Percentiles rank a stretch among this genome's conserved stretches.
Evolutionary conservation across 1,284 basidiomycete genomes (phyloP).

Genomic region (Vanrija humicola): DNA sequence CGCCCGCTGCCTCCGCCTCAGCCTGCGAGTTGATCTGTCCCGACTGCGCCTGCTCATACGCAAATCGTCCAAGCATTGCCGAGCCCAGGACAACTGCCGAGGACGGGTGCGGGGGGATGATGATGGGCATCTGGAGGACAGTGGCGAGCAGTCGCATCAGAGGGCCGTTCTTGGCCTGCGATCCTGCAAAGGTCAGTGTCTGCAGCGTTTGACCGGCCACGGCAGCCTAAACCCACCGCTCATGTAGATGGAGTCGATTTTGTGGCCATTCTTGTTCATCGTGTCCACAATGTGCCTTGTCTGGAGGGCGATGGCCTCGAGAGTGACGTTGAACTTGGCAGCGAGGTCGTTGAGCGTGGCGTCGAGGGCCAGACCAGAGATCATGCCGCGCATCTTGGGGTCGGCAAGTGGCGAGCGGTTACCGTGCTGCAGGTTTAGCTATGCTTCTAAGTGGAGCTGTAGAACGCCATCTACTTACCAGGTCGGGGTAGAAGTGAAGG

Average conservation of each 20-base stretch:
- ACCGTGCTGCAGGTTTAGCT: constrained; percentile 52
- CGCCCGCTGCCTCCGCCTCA: constrained; percentile 52
- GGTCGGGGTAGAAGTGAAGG: constrained; percentile 90
- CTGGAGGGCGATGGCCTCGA: constrained; percentile 92
- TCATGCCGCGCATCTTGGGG: constrained; percentile 83
- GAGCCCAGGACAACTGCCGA: constrained; percentile 87
- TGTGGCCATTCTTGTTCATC: constrained; percentile 83
- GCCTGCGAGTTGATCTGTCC: constrained; percentile 45
- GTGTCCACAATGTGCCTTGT: constrained; percentile 90
- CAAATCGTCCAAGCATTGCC: constrained; percentile 89
- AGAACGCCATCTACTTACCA: constrained; percentile 51
- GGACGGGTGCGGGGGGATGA: constrained; percentile 71
- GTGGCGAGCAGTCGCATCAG: constrained; percentile 88
- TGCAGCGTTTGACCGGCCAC: neutral
- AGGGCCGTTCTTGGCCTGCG: constrained; percentile 78
- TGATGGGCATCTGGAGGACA: constrained; percentile 74
- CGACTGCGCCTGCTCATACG: constrained; percentile 58
- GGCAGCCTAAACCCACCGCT: constrained; percentile 44
- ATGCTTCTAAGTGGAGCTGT: neutral
- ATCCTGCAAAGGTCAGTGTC: constrained; percentile 51
- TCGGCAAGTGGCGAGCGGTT: constrained; percentile 97
- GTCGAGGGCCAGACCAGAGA: constrained; percentile 82
- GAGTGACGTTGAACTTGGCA: constrained; percentile 82
- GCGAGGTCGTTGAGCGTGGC: constrained; percentile 75
- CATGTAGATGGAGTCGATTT: constrained; percentile 84